Conservation (phyloP, 2,329 filamentous ascomycete genomes). For the Pseudogymnoascus sp. region DNA sequence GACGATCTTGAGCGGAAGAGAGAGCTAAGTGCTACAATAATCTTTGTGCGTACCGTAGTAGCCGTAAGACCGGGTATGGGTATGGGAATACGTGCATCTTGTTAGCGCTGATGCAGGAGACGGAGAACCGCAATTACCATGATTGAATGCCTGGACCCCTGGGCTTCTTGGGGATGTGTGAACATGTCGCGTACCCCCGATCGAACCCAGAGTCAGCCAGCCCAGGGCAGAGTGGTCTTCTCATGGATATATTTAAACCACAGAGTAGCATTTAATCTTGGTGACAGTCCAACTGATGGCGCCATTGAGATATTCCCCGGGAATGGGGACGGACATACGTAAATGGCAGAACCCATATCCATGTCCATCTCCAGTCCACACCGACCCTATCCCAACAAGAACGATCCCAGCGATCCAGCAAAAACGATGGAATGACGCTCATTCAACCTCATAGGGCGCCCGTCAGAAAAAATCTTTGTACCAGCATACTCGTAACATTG, state of each 20-base stretch:
- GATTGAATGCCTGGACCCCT: neutral
- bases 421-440: neutral
- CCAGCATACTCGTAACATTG: neutral
- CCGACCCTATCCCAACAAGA: slow-evolving; percentile 3
- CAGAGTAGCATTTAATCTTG: neutral
- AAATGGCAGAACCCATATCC: neutral
- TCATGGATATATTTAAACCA: neutral
- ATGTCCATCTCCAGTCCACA: slow-evolving; percentile 2
- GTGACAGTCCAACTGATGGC: neutral
- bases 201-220: neutral
- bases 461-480: neutral
- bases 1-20: neutral
- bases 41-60: neutral
- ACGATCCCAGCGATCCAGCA: neutral
- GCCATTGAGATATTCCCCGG: neutral
- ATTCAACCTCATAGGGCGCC: neutral
- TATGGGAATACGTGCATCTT: neutral
- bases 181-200: neutral
- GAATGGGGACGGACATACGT: neutral
- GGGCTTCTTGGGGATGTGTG: neutral
- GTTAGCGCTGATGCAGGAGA: neutral
- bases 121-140: neutral
- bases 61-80: neutral
- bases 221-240: neutral
- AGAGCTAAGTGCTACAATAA: neutral